Evolutionary conservation across 768 basidiomycete genomes (phyloP), one percentile per base, ranked within the genome.

Genomic region (Agaricus subrufescens): DNA sequence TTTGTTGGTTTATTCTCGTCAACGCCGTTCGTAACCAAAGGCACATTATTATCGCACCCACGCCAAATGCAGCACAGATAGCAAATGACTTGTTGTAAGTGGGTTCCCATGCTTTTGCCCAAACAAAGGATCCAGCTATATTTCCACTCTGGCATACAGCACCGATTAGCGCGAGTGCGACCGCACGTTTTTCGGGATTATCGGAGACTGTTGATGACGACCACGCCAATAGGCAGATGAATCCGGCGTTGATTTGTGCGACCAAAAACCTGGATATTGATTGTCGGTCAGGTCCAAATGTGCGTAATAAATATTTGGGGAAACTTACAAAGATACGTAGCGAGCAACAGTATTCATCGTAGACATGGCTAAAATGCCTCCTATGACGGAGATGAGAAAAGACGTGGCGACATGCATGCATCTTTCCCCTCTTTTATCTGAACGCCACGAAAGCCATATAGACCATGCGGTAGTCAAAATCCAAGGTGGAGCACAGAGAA

Each of bases 161-260:
- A 67, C 94, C 93, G 63, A 94, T 82, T 57, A 89, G 71, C 1
- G 91, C 93, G 46, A 96, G 75, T n/a, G 87, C 87, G 15, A 94
- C 87, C 2, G 93, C 89, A 3, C 93, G 85, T 70, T 94, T 95
- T 15, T 87, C 83, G 5, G 91, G 79, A 27, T 93, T 85, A n/a
- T 83, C 66, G 7, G 75, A 66, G 14, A 81, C 72, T 19, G 77
- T 73, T 30, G 74, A 73, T 57, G 76, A 78, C 6, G 75, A 72
- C 80, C 80, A 83, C 0, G 79, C 75, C 44, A 79, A 63, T 55
- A 89, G 84, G 54, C 79, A 77, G 58, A 91, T 80, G 68, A 87
- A 89, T 3, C 81, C 89, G 0, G 85, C 76, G 61, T 88, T 89
- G 0, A 83, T 82, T 61, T 86, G 84, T 4, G 87, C 84, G 82